A percentile compares a stretch with the other conserved stretches of the same genome.
Evolutionary conservation across 306 rosid genomes (phyloP).

Genomic region (Prunus padus): DNA sequence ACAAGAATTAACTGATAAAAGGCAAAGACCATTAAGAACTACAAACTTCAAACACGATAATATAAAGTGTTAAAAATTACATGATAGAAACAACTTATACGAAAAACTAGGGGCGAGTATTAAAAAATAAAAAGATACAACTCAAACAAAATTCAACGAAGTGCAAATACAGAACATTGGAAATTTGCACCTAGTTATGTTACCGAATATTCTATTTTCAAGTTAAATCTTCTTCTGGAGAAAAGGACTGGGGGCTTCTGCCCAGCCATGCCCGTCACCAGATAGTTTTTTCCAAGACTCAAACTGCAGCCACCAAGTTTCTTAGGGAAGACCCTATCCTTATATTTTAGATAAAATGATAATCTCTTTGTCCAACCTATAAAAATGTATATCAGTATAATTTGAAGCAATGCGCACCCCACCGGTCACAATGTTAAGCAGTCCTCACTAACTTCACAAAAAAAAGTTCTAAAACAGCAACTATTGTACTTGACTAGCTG

Average conservation of each 20-base stretch:
- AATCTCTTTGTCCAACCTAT: background rate
- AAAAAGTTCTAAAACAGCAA: background rate
- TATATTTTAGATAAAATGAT: background rate
- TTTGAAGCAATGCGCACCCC: background rate
- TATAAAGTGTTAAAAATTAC: background rate
- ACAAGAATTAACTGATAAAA: conserved; percentile 77
- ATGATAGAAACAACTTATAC: background rate
- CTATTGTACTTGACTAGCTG: background rate
- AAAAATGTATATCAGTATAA: background rate
- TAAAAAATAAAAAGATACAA: background rate
- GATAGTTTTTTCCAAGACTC: background rate
- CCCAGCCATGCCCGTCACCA: background rate
- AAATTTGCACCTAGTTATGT: background rate
- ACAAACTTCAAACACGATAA: conserved; percentile 10
- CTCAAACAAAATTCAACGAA: background rate
- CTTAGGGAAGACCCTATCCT: background rate
- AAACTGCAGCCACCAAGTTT: background rate
- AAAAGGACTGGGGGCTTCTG: background rate
- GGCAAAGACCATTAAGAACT: conserved; percentile 34
- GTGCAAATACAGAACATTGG: background rate
- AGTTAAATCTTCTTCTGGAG: background rate
- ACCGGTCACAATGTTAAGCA: background rate
- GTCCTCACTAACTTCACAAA: background rate
- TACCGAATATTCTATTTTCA: background rate
- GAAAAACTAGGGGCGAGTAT: background rate